Evolutionary conservation across 805 yeast species (phyloP).

Genomic region (Starmerella cellae): DNA sequence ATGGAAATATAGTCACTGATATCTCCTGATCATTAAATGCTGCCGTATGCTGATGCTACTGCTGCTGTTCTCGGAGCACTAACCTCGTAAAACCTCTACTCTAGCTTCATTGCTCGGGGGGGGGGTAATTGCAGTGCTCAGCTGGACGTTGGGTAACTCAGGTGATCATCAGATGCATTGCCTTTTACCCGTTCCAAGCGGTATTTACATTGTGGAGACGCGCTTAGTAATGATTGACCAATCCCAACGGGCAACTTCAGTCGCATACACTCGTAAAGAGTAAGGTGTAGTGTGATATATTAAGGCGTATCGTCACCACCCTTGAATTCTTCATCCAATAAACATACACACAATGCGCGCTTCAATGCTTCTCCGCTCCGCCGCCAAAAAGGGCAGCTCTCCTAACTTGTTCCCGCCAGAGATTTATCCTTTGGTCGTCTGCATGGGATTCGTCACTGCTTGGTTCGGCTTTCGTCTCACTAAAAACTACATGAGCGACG

Average conservation of each 20-base stretch:
- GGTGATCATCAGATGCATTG: too few relatives aligned
- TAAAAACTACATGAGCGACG: conserved; percentile 18
- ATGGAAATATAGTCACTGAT: too few relatives aligned
- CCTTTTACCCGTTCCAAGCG: too few relatives aligned
- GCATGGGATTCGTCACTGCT: conserved; percentile 16
- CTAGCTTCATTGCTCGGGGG: too few relatives aligned
- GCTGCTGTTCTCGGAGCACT: too few relatives aligned
- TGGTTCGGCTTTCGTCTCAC: conserved; percentile 19
- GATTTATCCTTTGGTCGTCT: conserved; percentile 20
- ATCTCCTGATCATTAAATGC: too few relatives aligned
- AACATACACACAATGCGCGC: conserved; percentile 18
- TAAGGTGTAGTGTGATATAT: not conserved
- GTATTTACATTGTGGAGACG: too few relatives aligned
- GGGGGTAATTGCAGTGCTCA: too few relatives aligned
- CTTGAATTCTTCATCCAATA: conserved; percentile 3
- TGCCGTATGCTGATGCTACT: too few relatives aligned
- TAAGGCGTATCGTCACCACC: not conserved
- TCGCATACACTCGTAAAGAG: not conserved
- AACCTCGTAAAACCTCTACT: too few relatives aligned
- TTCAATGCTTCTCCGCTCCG: conserved; percentile 19
- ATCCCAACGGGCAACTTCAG: too few relatives aligned
- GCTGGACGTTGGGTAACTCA: too few relatives aligned
- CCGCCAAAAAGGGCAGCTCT: conserved; percentile 12
- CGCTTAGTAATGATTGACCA: not conserved
- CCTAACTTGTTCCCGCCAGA: conserved; percentile 17